Evolutionary conservation across 2,329 filamentous ascomycete species (phyloP).

Genomic region (Didymella exigua): DNA sequence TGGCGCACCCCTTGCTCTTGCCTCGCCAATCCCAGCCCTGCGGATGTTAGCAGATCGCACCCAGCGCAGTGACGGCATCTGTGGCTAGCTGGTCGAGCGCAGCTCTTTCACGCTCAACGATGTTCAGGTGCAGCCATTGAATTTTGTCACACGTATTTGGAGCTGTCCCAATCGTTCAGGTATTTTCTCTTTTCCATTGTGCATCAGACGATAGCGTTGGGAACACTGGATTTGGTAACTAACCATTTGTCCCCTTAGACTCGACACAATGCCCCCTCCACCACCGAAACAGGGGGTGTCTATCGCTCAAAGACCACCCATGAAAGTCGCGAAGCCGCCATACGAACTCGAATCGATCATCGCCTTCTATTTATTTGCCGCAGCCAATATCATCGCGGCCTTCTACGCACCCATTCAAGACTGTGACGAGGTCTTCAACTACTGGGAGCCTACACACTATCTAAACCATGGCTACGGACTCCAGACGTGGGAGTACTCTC

Average conservation of each 20-base stretch:
- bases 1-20: slow-evolving; percentile 15
- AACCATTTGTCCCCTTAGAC: slow-evolving; percentile 10
- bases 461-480: slow-evolving; percentile 89
- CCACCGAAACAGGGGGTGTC: slow-evolving; percentile 15
- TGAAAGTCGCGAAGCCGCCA: slow-evolving; percentile 35
- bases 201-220: not conserved
- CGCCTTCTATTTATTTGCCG: slow-evolving; percentile 80
- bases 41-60: slow-evolving; percentile 10
- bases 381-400: slow-evolving; percentile 76
- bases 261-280: slow-evolving; percentile 13
- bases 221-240: slow-evolving; percentile 25
- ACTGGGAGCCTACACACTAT: slow-evolving; percentile 97
- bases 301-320: not conserved
- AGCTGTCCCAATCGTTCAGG: not conserved
- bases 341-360: slow-evolving; percentile 67
- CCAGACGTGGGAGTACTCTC: slow-evolving; percentile 99
- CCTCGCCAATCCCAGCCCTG: slow-evolving; percentile 27
- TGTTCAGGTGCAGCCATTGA: slow-evolving; percentile 9
- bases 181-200: not conserved
- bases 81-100: slow-evolving; percentile 7
- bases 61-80: slow-evolving; percentile 15
- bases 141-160: slow-evolving; percentile 23
- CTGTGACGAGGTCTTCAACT: slow-evolving; percentile 98
- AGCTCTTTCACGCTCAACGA: slow-evolving; percentile 11
- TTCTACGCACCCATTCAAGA: slow-evolving; percentile 90